Conservation (phyloP, 352 stramenopile species). For the Phytophthora foliorum region DNA sequence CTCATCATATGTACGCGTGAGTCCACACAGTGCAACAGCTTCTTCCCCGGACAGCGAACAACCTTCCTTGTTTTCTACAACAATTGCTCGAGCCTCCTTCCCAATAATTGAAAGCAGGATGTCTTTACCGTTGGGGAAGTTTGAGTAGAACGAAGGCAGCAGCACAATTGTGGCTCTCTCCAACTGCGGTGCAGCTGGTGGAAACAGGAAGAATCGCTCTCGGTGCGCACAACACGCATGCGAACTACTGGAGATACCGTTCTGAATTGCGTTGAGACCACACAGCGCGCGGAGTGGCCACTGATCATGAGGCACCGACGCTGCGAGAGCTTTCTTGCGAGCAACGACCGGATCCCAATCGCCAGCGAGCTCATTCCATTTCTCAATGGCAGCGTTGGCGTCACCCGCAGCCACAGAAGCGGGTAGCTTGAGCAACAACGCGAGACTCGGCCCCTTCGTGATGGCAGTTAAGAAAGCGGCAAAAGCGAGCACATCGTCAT, state of each 20-base stretch:
- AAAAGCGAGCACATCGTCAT: slow-evolving; percentile 37
- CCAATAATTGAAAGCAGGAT: slow-evolving; percentile 45
- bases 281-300: slow-evolving; percentile 80
- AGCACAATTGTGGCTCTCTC: slow-evolving; percentile 53
- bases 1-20: slow-evolving; percentile 8
- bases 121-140: slow-evolving; percentile 33
- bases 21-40: slow-evolving; percentile 29
- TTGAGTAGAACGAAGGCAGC: slow-evolving; percentile 45
- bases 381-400: slow-evolving; percentile 38
- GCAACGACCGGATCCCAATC: slow-evolving; percentile 56
- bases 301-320: slow-evolving; percentile 46
- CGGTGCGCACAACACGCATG: slow-evolving; percentile 59
- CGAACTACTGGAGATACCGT: slow-evolving; percentile 76
- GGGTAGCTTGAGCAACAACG: slow-evolving; percentile 63
- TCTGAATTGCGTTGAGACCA: slow-evolving; percentile 66
- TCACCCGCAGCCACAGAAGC: slow-evolving; percentile 14
- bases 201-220: slow-evolving; percentile 79
- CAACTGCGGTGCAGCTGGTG: slow-evolving; percentile 18
- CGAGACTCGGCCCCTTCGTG: slow-evolving; percentile 67
- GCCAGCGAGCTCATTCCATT: slow-evolving; percentile 61
- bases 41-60: slow-evolving; percentile 21
- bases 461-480: slow-evolving; percentile 63
- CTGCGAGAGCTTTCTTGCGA: slow-evolving; percentile 51
- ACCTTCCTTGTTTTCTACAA: slow-evolving; percentile 29
- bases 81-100: slow-evolving; percentile 26